Evolutionary conservation across 2,329 filamentous ascomycete species (phyloP).

Genomic region (Xylariaceae sp.): DNA sequence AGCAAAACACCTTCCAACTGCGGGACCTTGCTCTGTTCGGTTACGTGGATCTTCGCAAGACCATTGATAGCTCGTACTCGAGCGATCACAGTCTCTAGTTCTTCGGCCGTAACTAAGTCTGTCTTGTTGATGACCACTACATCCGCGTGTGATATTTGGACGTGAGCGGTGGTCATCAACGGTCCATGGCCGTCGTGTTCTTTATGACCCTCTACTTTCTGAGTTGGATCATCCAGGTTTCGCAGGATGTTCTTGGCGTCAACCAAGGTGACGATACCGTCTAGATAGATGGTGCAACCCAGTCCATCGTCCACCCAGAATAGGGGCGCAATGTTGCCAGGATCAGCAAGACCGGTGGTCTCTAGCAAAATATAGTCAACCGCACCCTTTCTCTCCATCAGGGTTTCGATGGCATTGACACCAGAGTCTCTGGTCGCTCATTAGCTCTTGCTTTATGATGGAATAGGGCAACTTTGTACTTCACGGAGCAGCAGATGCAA

Average conservation of each 20-base stretch:
- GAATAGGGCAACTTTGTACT: conserved; percentile 45
- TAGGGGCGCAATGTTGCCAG: conserved; percentile 87
- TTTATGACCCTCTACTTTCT: conserved; percentile 48
- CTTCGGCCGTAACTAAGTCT: conserved; percentile 67
- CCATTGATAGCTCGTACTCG: conserved; percentile 84
- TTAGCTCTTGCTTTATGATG: conserved; percentile 23
- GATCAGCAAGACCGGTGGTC: conserved; percentile 91
- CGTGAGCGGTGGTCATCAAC: conserved; percentile 82
- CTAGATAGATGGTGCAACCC: conserved; percentile 90
- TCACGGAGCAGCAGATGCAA: conserved; percentile 96
- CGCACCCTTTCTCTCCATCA: conserved; percentile 88
- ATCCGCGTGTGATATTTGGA: conserved; percentile 96
- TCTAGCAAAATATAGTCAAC: conserved; percentile 98
- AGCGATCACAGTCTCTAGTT: conserved; percentile 63
- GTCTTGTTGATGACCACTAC: conserved; percentile 92
- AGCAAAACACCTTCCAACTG: conserved; percentile 79
- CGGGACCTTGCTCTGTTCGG: conserved; percentile 73
- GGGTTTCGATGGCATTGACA: conserved; percentile 87
- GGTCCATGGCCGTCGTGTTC: conserved; percentile 53
- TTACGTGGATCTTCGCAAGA: conserved; percentile 77
- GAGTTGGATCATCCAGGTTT: conserved; percentile 68
- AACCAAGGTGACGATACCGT: conserved; percentile 92
- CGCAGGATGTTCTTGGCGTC: conserved; percentile 89
- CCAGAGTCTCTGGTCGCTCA: conserved; percentile 64
- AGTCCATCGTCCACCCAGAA: conserved; percentile 98